Evolutionary conservation across 2,329 filamentous ascomycete species (phyloP), one percentile per base, ranked within the genome.

Genomic region (Dactylellina cionopaga): DNA sequence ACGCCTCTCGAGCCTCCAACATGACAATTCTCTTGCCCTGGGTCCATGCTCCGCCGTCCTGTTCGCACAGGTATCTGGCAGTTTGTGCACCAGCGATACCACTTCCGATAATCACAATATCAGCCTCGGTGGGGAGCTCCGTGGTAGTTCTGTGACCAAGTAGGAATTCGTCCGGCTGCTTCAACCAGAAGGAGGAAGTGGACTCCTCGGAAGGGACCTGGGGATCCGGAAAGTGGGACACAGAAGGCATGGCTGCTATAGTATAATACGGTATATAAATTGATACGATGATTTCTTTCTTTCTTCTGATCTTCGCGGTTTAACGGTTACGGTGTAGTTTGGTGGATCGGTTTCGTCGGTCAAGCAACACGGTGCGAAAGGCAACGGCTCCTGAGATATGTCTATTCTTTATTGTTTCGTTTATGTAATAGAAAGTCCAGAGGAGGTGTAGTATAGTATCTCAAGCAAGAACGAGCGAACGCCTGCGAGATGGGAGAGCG

Each of bases 1-100:
- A 93, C 2, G 88, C 90, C 81, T 93, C 90, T 76, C 91, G 84
- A 11, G 91, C 91, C 80, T 94, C 91, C 3, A 94, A 83, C 82
- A 93, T 85, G 4, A 93, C 83, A 5, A 71, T 71, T 54, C 58
- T 63, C 27, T 51, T 41, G 92, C 85, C n/a, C 81, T 83, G 68
- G 84, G 81, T 3, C 83, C 82, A 37, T 81, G 77, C 33, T 80
- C 78, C 76, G 68, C 79, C 74, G 74, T 81, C 64, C 81, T 83
- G 77, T 81, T 85, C 80, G 71, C 77, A 73, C 55, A 92, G 82
- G 77, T 86, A 87, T 74, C 87, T 84, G 2, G 89, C 89, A 0
- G 88, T 89, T 79, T 89, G 90, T 0, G 88, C 82, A n/a, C 90
- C 91, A 1, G 90, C 90, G 76, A 94, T 90, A 22, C 91, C 91